Evolutionary conservation across 352 stramenopile species (phyloP).

Genomic region (Phytophthora colocasiae): DNA sequence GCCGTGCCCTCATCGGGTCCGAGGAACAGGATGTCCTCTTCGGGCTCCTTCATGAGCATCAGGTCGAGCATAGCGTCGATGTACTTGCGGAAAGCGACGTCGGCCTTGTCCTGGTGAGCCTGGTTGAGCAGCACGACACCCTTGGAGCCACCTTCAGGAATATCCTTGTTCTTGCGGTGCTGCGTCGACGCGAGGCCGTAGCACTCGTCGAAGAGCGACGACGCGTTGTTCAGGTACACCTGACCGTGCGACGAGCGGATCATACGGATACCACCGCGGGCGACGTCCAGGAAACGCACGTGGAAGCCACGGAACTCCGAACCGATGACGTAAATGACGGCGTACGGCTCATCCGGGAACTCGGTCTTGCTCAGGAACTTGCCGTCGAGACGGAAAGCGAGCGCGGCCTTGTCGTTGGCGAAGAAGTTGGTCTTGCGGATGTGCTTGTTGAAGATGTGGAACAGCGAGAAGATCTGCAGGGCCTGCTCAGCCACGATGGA

Average conservation of each 20-base stretch:
- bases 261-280: slow-evolving; percentile 95
- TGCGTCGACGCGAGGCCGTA: slow-evolving; percentile 97
- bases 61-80: slow-evolving; percentile 97
- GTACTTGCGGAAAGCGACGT: slow-evolving; percentile 94
- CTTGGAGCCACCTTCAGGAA: slow-evolving; percentile 98
- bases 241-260: slow-evolving; percentile 79
- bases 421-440: slow-evolving; percentile 90
- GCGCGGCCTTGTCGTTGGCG: slow-evolving; percentile 75
- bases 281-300: slow-evolving; percentile 97
- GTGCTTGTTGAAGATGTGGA: slow-evolving; percentile 86
- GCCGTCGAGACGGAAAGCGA: slow-evolving; percentile 78
- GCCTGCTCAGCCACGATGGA: slow-evolving; percentile 77
- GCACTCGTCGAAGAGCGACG: slow-evolving; percentile 96
- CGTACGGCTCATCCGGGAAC: slow-evolving; percentile 91
- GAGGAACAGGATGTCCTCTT: slow-evolving; percentile 97
- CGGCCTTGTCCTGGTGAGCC: slow-evolving; percentile 85
- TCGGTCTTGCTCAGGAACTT: slow-evolving; percentile 79
- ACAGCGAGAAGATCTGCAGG: slow-evolving; percentile 82
- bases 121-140: slow-evolving; percentile 96
- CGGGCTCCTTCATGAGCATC: slow-evolving; percentile 95
- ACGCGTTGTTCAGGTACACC: slow-evolving; percentile 92
- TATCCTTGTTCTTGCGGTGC: slow-evolving; percentile 99
- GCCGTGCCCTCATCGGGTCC: slow-evolving; percentile 98
- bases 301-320: slow-evolving; percentile 98
- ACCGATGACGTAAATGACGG: slow-evolving; percentile 95